Conservation (phyloP, 2,329 filamentous ascomycete species). For the Rasamsonia emersonii region DNA sequence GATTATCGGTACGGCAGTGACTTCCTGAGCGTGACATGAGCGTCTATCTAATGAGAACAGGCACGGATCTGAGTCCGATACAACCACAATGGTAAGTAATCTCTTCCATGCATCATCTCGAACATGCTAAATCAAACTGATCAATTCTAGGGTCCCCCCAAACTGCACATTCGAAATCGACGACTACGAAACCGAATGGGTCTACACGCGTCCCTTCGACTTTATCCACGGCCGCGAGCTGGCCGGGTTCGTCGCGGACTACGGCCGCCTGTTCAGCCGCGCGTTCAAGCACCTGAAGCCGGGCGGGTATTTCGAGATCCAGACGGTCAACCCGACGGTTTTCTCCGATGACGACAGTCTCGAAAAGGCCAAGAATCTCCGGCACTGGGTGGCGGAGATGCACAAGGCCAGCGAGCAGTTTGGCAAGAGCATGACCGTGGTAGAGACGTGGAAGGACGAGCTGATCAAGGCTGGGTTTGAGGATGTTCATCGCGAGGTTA, state of each 20-base stretch:
- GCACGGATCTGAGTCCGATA: background rate
- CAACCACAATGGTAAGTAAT: background rate
- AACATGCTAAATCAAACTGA: background rate
- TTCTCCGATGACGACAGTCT: background rate
- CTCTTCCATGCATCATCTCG: background rate
- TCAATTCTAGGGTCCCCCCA: background rate
- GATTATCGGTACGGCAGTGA: background rate
- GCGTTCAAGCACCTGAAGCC: background rate
- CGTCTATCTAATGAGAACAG: background rate
- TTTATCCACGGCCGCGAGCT: constrained; percentile 13
- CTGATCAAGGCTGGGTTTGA: background rate
- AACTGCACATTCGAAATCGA: constrained; percentile 1
- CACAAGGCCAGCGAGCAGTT: background rate
- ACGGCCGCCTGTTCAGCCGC: background rate
- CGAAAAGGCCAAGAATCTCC: background rate
- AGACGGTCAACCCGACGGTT: background rate
- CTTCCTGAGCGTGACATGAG: background rate
- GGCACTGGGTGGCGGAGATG: background rate
- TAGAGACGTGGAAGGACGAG: background rate
- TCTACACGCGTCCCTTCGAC: background rate
- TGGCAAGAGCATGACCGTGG: background rate
- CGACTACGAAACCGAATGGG: constrained; percentile 1
- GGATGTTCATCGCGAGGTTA: background rate
- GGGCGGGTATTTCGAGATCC: background rate
- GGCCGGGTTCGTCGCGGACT: background rate